These are phyloP conservation scores for Clavulina sp. DNA, from an alignment of 768 basidiomycete species.

Conservation along the genomic window DNA sequence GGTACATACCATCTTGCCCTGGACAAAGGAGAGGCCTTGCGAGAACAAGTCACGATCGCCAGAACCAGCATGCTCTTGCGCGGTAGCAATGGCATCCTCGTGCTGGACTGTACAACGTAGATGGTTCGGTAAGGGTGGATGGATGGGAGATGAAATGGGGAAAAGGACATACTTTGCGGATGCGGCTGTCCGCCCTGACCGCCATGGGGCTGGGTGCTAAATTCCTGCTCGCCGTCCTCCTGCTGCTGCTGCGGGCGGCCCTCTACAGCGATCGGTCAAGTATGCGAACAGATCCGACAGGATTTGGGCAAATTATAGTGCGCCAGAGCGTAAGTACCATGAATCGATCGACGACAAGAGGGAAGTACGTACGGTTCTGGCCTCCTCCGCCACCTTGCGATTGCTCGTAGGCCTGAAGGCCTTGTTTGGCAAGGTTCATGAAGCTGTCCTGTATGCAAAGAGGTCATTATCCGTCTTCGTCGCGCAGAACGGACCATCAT, in stretches of 20 bases:
- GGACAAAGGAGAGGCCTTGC: constrained; percentile 3
- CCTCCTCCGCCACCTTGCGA: neutral
- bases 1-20: constrained; percentile 1
- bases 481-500: too few relatives aligned
- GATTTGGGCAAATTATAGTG: neutral
- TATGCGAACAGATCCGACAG: neutral
- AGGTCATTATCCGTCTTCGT: too few relatives aligned
- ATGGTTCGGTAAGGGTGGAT: neutral
- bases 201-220: neutral
- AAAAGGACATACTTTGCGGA: neutral
- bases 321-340: neutral
- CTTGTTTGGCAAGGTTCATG: constrained; percentile 9
- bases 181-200: neutral
- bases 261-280: neutral
- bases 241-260: neutral
- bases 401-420: constrained; percentile 4
- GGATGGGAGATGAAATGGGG: neutral
- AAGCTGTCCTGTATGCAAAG: constrained; percentile 5
- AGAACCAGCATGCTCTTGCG: constrained; percentile 3
- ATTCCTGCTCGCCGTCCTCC: constrained; percentile 1
- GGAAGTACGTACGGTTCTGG: too few relatives aligned
- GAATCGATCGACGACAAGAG: too few relatives aligned
- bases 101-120: constrained; percentile 5
- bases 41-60: constrained; percentile 4
- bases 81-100: constrained; percentile 2